These are phyloP conservation scores for Penicillium thymicola DNA, from an alignment of 2,329 filamentous ascomycete genomes.

Conservation along the genomic window DNA sequence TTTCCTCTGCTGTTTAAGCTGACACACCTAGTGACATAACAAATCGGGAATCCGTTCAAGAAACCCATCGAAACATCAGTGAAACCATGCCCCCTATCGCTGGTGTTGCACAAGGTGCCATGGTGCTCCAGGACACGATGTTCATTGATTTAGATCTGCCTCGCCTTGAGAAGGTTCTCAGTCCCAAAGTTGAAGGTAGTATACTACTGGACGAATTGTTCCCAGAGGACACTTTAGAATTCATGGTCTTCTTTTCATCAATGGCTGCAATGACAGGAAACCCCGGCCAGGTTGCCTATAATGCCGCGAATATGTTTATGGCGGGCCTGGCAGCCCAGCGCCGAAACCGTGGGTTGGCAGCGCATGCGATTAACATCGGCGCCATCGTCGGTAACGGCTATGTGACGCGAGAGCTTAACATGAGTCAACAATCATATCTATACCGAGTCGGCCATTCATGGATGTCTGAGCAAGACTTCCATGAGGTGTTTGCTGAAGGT, in stretches of 20 bases:
- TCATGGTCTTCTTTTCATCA: constrained; percentile 45
- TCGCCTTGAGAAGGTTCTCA: constrained; percentile 31
- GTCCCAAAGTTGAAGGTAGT: constrained; percentile 33
- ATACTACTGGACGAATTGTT: constrained; percentile 21
- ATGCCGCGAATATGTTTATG: constrained; percentile 40
- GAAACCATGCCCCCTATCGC: constrained; percentile 34
- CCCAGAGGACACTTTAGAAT: constrained; percentile 37
- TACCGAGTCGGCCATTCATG: constrained; percentile 21
- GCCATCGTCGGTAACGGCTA: constrained; percentile 20
- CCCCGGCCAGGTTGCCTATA: constrained; percentile 37
- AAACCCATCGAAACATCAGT: constrained; percentile 23
- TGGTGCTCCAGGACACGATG: constrained; percentile 30
- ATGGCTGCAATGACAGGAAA: constrained; percentile 35
- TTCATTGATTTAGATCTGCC: constrained; percentile 27
- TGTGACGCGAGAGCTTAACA: constrained; percentile 19
- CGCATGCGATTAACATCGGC: constrained; percentile 22
- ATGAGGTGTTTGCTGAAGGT: constrained; percentile 32
- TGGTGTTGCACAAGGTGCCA: constrained; percentile 38
- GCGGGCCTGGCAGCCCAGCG: constrained; percentile 28
- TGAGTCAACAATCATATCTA: constrained; percentile 23
- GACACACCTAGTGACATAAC: constrained; percentile 18
- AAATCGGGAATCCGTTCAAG: constrained; percentile 22
- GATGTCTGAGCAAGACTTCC: constrained; percentile 33
- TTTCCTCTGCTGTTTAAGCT: not conserved
- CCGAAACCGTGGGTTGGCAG: constrained; percentile 13